These are phyloP conservation scores for Puccinia sorghi DNA, from an alignment of 1,284 basidiomycete genomes.

Conservation along the genomic window DNA sequence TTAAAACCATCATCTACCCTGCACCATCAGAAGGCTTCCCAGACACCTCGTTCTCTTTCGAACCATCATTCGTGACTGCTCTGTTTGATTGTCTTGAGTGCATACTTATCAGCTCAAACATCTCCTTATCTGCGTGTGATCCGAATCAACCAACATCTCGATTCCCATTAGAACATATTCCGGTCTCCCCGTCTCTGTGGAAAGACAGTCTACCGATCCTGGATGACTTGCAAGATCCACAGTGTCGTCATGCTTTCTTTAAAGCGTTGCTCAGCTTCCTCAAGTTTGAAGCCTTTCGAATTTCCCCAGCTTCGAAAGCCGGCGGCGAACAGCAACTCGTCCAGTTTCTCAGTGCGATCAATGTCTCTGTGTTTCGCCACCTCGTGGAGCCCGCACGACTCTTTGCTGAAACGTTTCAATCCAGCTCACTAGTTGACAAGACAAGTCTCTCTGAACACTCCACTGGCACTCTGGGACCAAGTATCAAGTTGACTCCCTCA, in stretches of 20 bases:
- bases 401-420: neutral
- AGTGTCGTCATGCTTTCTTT: neutral
- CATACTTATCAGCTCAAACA: neutral
- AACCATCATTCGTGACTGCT: slow-evolving; percentile 10
- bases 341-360: slow-evolving; percentile 20
- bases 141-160: neutral
- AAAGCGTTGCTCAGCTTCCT: neutral
- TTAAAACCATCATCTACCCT: neutral
- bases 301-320: neutral
- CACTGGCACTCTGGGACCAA: neutral
- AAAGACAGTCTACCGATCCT: slow-evolving; percentile 14
- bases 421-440: neutral
- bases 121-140: neutral
- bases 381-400: neutral
- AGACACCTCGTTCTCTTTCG: neutral
- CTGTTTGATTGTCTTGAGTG: slow-evolving; percentile 9
- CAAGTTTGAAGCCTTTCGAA: slow-evolving; percentile 13
- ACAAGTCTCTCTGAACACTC: neutral
- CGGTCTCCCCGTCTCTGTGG: neutral
- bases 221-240: neutral
- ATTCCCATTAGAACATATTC: neutral
- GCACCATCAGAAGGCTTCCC: neutral
- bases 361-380: neutral
- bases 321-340: slow-evolving; percentile 6
- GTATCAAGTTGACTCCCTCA: neutral